Evolutionary conservation across 805 yeast species (phyloP).

Genomic region (Komagataella kurtzmanii): DNA sequence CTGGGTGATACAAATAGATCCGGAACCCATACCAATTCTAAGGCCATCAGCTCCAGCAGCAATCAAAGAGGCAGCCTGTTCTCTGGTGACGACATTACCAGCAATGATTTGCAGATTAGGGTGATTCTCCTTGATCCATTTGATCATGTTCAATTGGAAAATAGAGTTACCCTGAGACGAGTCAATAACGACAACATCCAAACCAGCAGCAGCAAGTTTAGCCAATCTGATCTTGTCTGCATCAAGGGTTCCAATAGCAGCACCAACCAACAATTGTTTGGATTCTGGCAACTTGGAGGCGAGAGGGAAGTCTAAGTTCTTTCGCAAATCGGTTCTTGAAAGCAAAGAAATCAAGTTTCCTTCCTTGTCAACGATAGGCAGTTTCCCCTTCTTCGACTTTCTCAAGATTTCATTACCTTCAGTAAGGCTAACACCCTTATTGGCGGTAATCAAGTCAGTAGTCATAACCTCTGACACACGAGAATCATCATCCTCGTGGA

Average conservation of each 20-base stretch:
- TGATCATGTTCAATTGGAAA: conserved; percentile 88
- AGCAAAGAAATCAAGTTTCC: conserved; percentile 77
- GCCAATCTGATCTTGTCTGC: conserved; percentile 78
- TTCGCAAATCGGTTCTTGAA: conserved; percentile 93
- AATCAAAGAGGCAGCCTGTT: conserved; percentile 93
- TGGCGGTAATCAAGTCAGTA: conserved; percentile 71
- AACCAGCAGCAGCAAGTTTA: conserved; percentile 86
- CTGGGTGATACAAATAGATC: conserved; percentile 98
- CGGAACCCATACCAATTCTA: conserved; percentile 99
- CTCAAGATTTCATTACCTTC: conserved; percentile 89
- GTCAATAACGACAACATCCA: conserved; percentile 91
- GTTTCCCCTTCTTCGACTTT: conserved; percentile 91
- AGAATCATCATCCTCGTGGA: conserved; percentile 59
- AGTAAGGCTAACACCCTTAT: conserved; percentile 64
- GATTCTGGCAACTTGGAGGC: conserved; percentile 91
- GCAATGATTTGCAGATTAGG: conserved; percentile 84
- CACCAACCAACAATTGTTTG: conserved; percentile 96
- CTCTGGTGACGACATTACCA: conserved; percentile 98
- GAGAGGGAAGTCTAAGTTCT: conserved; percentile 84
- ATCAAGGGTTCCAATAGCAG: conserved; percentile 91
- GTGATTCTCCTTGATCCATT: conserved; percentile 73
- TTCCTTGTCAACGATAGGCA: conserved; percentile 75
- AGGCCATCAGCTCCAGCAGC: conserved; percentile 96
- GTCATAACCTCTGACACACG: conserved; percentile 79
- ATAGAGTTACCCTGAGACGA: conserved; percentile 96